A percentile compares a stretch with the other conserved stretches of the same genome.
These are phyloP conservation scores for Carallia brachiata DNA, from an alignment of 345 rosid genomes.

Conservation along the genomic window DNA sequence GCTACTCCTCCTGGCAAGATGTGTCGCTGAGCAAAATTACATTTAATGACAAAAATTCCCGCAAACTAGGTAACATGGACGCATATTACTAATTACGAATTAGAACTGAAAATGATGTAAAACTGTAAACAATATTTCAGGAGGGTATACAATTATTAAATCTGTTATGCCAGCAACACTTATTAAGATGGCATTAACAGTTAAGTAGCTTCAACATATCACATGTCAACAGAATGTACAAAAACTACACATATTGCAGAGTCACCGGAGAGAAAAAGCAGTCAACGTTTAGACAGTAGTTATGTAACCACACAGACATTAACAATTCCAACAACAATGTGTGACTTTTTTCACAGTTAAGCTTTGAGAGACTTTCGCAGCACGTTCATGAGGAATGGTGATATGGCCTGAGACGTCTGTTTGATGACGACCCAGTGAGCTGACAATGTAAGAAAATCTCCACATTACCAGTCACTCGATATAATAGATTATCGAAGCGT, in stretches of 20 bases:
- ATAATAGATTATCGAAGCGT: not conserved
- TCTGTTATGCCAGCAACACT: not conserved
- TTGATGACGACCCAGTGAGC: constrained; percentile 31
- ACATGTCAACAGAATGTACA: not conserved
- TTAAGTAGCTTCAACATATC: not conserved
- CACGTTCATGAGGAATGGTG: not conserved
- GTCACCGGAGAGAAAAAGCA: not conserved
- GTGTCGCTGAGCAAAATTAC: too few relatives aligned
- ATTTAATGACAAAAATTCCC: too few relatives aligned
- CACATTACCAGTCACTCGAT: constrained; percentile 35
- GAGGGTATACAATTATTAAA: not conserved
- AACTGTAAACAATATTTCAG: not conserved
- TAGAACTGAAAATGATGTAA: not conserved
- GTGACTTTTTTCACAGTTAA: not conserved
- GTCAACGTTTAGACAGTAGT: not conserved
- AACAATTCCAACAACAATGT: not conserved
- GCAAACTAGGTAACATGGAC: too few relatives aligned
- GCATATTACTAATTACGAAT: not conserved
- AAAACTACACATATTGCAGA: not conserved
- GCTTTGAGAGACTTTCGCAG: not conserved
- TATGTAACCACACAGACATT: not conserved
- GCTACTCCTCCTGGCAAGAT: too few relatives aligned
- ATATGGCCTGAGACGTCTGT: not conserved
- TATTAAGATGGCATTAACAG: constrained; percentile 1
- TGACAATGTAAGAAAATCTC: constrained; percentile 32